phyloP scores from a whole-genome alignment of 306 rosid genomes.

The Corylus avellana region DNA sequence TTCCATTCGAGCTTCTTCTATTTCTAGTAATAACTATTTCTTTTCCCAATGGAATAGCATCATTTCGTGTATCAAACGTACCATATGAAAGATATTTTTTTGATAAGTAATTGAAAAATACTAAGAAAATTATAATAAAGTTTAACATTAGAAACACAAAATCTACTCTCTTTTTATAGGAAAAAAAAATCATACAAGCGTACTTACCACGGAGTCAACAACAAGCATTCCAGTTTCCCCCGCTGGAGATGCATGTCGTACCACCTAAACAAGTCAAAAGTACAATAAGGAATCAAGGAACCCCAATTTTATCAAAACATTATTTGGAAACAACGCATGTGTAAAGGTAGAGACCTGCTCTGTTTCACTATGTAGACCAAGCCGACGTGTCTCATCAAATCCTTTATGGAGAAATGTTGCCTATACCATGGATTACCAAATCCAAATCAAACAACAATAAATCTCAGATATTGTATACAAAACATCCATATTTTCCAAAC shows the following conservation, averaged over 20 bases:
- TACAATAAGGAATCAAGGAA: slow-evolving; percentile 24
- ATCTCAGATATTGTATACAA: slow-evolving; percentile 11
- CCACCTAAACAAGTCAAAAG: slow-evolving; percentile 60
- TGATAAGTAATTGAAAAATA: too few species aligned
- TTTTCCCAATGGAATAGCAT: too few species aligned
- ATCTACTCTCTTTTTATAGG: neutral
- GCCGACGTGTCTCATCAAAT: slow-evolving; percentile 94
- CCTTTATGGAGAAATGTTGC: slow-evolving; percentile 94
- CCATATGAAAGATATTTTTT: too few species aligned
- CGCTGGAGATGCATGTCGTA: slow-evolving; percentile 71
- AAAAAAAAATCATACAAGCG: slow-evolving; percentile 9
- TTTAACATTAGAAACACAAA: neutral
- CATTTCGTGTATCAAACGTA: too few species aligned
- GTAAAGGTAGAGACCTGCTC: slow-evolving; percentile 66
- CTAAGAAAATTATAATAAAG: neutral
- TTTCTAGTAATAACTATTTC: too few species aligned
- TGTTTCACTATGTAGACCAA: slow-evolving; percentile 84
- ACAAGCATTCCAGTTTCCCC: slow-evolving; percentile 98
- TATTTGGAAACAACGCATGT: slow-evolving; percentile 1
- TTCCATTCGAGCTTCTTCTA: too few species aligned
- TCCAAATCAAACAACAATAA: slow-evolving; percentile 18
- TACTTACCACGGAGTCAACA: slow-evolving; percentile 88
- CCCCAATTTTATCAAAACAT: slow-evolving; percentile 20
- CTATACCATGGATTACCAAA: slow-evolving; percentile 42
- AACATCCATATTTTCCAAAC: slow-evolving; percentile 3